These are phyloP conservation scores for Carex parvula DNA, from an alignment of 176 grass and related monocot species.

Conservation along the genomic window DNA sequence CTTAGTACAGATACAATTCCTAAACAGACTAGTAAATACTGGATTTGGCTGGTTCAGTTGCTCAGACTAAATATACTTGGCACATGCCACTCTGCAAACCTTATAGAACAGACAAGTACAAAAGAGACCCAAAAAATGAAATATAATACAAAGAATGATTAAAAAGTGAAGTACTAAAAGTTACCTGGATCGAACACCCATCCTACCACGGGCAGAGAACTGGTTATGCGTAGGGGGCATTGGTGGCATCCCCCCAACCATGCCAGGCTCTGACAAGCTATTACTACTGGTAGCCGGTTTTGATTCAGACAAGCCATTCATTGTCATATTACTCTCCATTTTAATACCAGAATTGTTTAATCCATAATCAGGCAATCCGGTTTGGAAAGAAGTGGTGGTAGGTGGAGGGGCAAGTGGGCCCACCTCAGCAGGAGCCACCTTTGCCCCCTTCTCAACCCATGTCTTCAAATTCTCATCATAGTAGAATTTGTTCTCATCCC, in stretches of 20 bases:
- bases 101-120: not conserved
- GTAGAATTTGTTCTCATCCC: conserved; percentile 92
- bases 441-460: conserved; percentile 96
- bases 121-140: conserved; percentile 7
- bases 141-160: conserved; percentile 8
- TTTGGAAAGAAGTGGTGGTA: conserved; percentile 59
- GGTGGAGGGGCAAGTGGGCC: conserved; percentile 74
- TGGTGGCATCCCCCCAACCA: conserved; percentile 58
- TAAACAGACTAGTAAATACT: not conserved
- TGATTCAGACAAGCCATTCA: conserved; percentile 37
- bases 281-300: conserved; percentile 33
- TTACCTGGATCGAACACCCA: conserved; percentile 88
- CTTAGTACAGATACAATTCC: not conserved
- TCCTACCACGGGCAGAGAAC: conserved; percentile 77
- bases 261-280: conserved; percentile 33
- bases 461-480: conserved; percentile 90
- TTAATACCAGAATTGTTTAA: conserved; percentile 43
- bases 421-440: conserved; percentile 51
- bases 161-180: not conserved
- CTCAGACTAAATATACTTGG: not conserved
- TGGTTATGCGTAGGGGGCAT: conserved; percentile 86
- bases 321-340: conserved; percentile 26
- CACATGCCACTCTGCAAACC: not conserved
- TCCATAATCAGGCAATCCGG: conserved; percentile 55
- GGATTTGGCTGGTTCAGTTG: not conserved